Evolutionary conservation across 164 flowering plant genomes (phyloP), one percentile per base, ranked within the genome.

Genomic region (Vitis labrusca): DNA sequence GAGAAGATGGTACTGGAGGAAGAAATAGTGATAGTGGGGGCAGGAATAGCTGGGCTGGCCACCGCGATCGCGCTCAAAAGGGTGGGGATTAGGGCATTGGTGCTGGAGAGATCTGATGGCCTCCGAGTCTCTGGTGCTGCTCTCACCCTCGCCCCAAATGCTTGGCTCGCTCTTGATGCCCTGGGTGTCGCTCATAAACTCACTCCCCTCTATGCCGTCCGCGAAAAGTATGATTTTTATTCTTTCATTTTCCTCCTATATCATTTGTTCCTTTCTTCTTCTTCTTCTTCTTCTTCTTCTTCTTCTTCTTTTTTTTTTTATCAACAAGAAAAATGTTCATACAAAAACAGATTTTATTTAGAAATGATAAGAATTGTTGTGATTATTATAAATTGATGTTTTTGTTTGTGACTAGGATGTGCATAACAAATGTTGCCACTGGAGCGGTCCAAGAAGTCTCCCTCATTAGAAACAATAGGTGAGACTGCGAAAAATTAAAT

Each of bases 101-200:
- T 79, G 51, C 51, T 79, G 15, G 82, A 79, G 62, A 72, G 61
- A 56, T 61, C 82, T 2, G 55, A 73, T 0, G 77, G 48, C 65
- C 77, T 79, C 6, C 58, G 82, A 37, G 59, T 68, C 67, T 54
- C 73, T 15, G 82, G 82, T 7, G 71, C 79, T 1, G 72, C 73
- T 49, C 13, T 76, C 11, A 53, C 61, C 8, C 72, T 79, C 16
- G 23, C 15, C 48, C 70, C 74, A 10, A 79, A 79, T 51, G 82
- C 79, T 23, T 79, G 79, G 79, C 37, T 29, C 9, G 79, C 77
- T 1, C 82, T 79, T 37, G 77, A 79, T 50, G 82, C 79, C 15
- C 75, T 79, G 7, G 79, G 82, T 1, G 75, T 79, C 12, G 12
- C 79, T 17, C 72, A 80, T 65, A 83, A 83, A 37, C 86, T 86